Base-by-base conservation (phyloP, 208 protist genomes). In the Zelonia costaricensis region DNA sequence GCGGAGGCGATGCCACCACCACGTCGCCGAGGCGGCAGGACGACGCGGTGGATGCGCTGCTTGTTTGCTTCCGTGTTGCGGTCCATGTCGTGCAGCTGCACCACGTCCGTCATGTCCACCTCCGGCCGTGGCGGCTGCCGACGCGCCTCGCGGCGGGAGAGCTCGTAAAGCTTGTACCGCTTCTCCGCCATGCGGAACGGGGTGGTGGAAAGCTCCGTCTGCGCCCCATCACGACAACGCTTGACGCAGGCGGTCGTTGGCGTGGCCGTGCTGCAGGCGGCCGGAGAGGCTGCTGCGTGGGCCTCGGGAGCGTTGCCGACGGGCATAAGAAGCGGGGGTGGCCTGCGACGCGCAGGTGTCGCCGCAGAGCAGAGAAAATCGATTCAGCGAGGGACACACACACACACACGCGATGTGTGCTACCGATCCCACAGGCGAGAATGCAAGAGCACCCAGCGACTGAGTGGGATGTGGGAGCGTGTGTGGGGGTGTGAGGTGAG, bases 81-180 rank as follows among this genome's bases (percentile, higher is more conserved):
- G n/a, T 71, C 72, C 22, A 86, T 6, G 23, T 82, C 22, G 31
- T 60, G 47, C 51, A 91, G 78, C 40, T 83, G 63, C 22, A 95
- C 86, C 10, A 95, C 86, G 25, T 76, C 68, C 36, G 49, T 83
- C 57, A 88, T 70, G 45, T 79, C 68, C 8, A 65, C 82, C 36
- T 81, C 73, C 13, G 60, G 64, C 30, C 25, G 53, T n/a, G 71
- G 16, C 22, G 60, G 57, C 40, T 39, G 60, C 22, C 70, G 71
- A n/a, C 70, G 70, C 20, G 69, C 62, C 39, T 74, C 66, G 5
- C 79, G 78, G 25, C 76, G 76, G 13, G 78, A 66, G 25, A 80
- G 52, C 47, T 85, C 75, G 53, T 83, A 88, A 3, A 94, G 63
- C 53, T 95, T 90, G 64, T 90, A 90, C 0, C 70, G 62, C 49